Evolutionary conservation across 2,329 filamentous ascomycete species (phyloP), one percentile per base, ranked within the genome.

Genomic region (Pseudocercospora ulei): DNA sequence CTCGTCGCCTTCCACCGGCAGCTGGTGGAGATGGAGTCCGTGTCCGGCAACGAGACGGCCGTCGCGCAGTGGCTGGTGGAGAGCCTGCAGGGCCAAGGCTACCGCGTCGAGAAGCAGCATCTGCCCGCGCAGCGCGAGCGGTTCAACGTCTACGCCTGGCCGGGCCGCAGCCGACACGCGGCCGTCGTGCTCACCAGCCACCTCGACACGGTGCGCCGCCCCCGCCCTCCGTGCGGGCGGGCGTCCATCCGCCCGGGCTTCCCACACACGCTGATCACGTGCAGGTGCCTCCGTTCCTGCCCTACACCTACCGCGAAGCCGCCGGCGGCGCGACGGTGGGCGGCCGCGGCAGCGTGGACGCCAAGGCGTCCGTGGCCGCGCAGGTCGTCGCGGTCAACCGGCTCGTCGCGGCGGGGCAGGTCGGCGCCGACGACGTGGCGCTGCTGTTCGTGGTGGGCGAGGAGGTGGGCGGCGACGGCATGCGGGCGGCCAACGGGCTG

Each of bases 391-490:
- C 84, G 0, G 64, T 82, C 3, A 63, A 71, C 25, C 61, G 65
- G n/a, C 63, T 75, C 11, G 61, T 71, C 18, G 46, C 61, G 3
- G 49, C 65, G 28, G 58, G 61, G 2, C 49, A 58, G 22, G 56
- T 65, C 5, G 56, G 65, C 0, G 54, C 68, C 2, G 67, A 65
- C 23, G 61, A 66, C 30, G 49, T 69, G 7, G 63, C 67, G 0
- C 60, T 78, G 2, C 66, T 79, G 16, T 78, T 73, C 54, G 75
- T 78, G 1, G 82, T 94, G 0, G 86, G 84, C 43, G 88, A 98
- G 61, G 88, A 96, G 61, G 72, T 70, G 2, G 68, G 68, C 3
- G 88, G 88, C 6, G 79, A 81, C 46, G 88, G 88, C 5, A 96
- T 96, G 88, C 68, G 50, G 24, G 51, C 53, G 1, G 71, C 61